Base-by-base conservation (phyloP, 768 basidiomycete species). In the Lactarius deliciosus region DNA sequence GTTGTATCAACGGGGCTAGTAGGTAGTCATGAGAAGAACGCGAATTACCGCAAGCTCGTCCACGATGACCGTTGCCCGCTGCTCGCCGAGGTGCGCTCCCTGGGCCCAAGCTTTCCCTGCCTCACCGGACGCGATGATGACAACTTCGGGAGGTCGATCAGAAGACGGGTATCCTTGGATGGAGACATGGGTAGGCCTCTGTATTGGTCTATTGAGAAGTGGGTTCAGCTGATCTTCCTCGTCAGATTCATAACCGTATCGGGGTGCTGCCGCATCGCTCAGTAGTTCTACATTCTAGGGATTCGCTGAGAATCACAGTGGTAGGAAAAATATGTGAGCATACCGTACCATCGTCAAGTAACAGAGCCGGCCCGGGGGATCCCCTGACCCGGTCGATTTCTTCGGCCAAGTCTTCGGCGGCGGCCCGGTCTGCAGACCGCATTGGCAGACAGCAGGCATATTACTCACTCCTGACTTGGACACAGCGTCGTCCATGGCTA, bases 161-260 rank as follows among this genome's bases (percentile, higher is more conserved):
- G 43, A 43, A 61, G 43, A 16, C 13, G 25, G 6, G 61, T 55
- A 36, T 18, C 53, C 61, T 34, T 59, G 38, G 40, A 68, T 40
- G 34, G 61, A 63, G 41, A 60, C 30, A 7, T 50, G 41, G 34
- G 58, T 40, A 0, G 11, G 50, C 38, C 59, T 57, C 32, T 59
- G 60, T 15, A 18, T 10, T 10, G 65, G 6, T 38, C n/a, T 58
- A 59, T 50, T 38, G 53, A 55, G 41, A 38, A 69, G 71, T 2
- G 72, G 72, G 58, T 72, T 72, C 55, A 67, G 43, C 59, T 74
- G 74, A 60, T 74, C 74, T 66, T 70, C 70, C 15, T 74, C 73
- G 30, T 74, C 74, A 5, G 74, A 74, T 65, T 74, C 74, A 56
- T 68, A 61, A 15, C 69, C 72, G 43, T 74, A 69, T 41, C 74